Evolutionary conservation across 192 early-diverging fungal species (phyloP).

Genomic region (Mortierella alpina): DNA sequence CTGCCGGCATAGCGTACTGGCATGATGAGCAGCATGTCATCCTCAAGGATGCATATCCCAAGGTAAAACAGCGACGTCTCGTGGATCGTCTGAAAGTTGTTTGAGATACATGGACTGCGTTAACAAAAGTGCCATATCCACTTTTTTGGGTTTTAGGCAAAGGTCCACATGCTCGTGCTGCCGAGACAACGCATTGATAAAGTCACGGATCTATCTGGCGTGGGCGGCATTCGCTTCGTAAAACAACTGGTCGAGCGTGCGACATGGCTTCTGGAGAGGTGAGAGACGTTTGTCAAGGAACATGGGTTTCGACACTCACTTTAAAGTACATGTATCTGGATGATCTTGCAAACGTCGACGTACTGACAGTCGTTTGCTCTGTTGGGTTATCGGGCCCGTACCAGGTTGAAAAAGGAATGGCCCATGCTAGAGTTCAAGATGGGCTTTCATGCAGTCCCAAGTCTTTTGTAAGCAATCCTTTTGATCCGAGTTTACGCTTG

Average conservation of each 20-base stretch:
- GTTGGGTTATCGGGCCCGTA: not conserved
- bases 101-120: not conserved
- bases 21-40: constrained; percentile 60
- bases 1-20: constrained; percentile 44
- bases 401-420: constrained; percentile 34
- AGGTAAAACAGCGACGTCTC: constrained; percentile 32
- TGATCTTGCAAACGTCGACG: not conserved
- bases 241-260: constrained; percentile 39
- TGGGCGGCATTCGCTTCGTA: constrained; percentile 46
- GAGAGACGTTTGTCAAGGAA: too few relatives aligned
- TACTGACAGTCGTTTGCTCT: not conserved
- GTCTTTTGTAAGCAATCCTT: constrained; percentile 58
- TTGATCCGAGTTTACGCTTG: not conserved
- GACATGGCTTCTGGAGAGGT: constrained; percentile 42
- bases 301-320: too few relatives aligned
- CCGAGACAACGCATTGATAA: constrained; percentile 58
- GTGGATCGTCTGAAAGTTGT: not conserved
- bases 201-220: constrained; percentile 36
- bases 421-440: constrained; percentile 55
- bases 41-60: constrained; percentile 66
- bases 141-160: constrained; percentile 7
- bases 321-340: too few relatives aligned
- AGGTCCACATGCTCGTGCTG: constrained; percentile 63
- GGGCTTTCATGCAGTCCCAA: constrained; percentile 72
- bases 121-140: constrained; percentile 19